Evolutionary conservation across 164 flowering plant species (phyloP).

Genomic region (Cinnamomum micranthum): DNA sequence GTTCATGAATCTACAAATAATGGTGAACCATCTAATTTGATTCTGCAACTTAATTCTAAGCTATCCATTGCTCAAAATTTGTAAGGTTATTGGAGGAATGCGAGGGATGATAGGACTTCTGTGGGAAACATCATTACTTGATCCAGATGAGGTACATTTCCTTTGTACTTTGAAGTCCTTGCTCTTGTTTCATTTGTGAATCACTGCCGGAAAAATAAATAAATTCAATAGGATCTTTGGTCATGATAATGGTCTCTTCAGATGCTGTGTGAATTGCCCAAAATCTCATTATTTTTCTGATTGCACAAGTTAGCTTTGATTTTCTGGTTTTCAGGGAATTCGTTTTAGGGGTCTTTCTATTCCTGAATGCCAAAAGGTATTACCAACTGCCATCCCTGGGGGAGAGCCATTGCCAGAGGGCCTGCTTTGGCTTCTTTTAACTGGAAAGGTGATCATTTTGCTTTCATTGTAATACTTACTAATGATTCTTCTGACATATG

Average conservation of each 20-base stretch:
- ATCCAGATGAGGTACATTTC: slow-evolving; percentile 54
- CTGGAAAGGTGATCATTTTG: slow-evolving; percentile 64
- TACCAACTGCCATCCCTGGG: slow-evolving; percentile 74
- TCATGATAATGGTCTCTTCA: background rate
- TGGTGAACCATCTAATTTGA: background rate
- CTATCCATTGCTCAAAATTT: background rate
- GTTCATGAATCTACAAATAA: background rate
- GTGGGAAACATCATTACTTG: slow-evolving; percentile 96
- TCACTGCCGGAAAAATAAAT: background rate
- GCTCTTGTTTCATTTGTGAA: background rate
- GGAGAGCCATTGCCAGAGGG: slow-evolving; percentile 98
- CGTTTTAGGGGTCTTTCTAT: slow-evolving; percentile 90
- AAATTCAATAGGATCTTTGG: background rate
- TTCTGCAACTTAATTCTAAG: no score
- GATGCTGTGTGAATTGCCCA: background rate
- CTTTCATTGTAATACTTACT: background rate
- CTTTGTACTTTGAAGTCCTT: background rate
- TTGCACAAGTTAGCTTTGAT: background rate
- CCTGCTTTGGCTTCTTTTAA: slow-evolving; percentile 90
- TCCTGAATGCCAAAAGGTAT: slow-evolving; percentile 88
- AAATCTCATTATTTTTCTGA: background rate
- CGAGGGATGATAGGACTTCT: slow-evolving; percentile 96
- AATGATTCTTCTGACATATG: background rate
- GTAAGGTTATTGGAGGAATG: slow-evolving; percentile 81
- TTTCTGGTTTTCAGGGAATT: slow-evolving; percentile 59